Evolutionary conservation across 2,329 filamentous ascomycete species (phyloP), one percentile per base, ranked within the genome.

Genomic region (Lasiodiplodia theobromae): DNA sequence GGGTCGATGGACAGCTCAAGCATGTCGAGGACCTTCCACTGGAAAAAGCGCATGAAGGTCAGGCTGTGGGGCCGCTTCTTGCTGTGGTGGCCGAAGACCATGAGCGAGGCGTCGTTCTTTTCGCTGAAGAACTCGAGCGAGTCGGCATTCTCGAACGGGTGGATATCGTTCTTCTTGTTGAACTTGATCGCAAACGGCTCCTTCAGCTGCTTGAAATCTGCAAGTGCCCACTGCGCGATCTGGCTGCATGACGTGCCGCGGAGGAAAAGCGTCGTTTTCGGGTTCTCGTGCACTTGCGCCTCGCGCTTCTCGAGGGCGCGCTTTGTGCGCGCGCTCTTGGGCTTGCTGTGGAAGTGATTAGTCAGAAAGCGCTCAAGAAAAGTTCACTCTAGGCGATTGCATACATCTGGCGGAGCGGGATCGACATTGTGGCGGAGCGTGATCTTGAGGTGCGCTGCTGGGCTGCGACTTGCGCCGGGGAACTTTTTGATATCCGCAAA

Each of bases 61-160:
- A 99, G 80, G 71, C 90, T 91, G 81, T 99, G 94, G 5, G 94
- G 94, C n/a, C 96, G 87, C 86, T 98, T 99, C 87, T 98, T 99
- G 80, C 88, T 93, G 80, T 91, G 91, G 79, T 88, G 90, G 65
- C 91, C 94, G 75, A 97, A 97, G 72, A 96, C 87, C 72, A 97
- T 86, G 58, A 97, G 84, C 56, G 90, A 92, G 76, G 92, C 90
- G 80, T 99, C 96, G 82, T 99, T 99, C 85, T 98, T 99, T 78
- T 94, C 90, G 71, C 91, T 91, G 85, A 99, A 94, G 85, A 99
- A 99, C 82, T 97, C 93, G 73, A 98, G 87, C 66, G 92, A 95
- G 34, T 91, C 86, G 71, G 92, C 84, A 79, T 96, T 94, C 80
- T 97, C 95, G 81, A 99, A 99, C 2, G 96, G 96, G 81, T 96